Evolutionary conservation across 129 eudicot species (phyloP), one percentile per base, ranked within the genome.

Genomic region (Arctium minus): DNA sequence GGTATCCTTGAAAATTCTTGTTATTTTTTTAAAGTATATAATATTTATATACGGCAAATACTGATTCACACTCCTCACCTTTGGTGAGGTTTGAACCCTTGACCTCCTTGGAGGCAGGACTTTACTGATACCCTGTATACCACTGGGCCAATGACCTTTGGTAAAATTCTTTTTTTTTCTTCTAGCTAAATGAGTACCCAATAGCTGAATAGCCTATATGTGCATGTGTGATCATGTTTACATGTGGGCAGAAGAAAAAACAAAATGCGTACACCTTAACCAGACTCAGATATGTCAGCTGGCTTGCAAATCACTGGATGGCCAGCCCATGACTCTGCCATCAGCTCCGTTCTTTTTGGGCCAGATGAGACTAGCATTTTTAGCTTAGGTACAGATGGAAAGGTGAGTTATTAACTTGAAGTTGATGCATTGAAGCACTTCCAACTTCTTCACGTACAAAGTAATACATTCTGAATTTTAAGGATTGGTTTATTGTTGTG

Each of bases 311-410:
- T 96, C 15, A 96, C 99, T 27, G 99, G 99, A 74, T 96, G 98
- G 99, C 99, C 98, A 73, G 99, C 99, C 83, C 98, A 96, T 87
- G 99, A 96, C 84, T 92, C 90, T 81, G 94, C 96, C 60, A 96
- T 96, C 79, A 89, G 97, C 74, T 93, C 98, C 33, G 95, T 96
- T 90, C 91, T 90, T 80, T 96, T 96, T 77, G 99, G 99, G 77
- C 97, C 92, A 53, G 98, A 96, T 36, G 96, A 91, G 87, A 96
- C 99, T 35, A 96, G 98, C 88, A 96, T 96, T 50, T 96, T 96
- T 88, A 96, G 94, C 86, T 89, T 96, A 91, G 96, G 91, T 79
- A 80, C 79, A 53, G 98, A 96, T 81, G 99, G 99, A 79, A 96
- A 92, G 94, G 99, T 74, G 85, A 85, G 88, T 88, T 35, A 33